Base-by-base conservation (phyloP, 2,329 filamentous ascomycete genomes). In the Capronia americana region DNA sequence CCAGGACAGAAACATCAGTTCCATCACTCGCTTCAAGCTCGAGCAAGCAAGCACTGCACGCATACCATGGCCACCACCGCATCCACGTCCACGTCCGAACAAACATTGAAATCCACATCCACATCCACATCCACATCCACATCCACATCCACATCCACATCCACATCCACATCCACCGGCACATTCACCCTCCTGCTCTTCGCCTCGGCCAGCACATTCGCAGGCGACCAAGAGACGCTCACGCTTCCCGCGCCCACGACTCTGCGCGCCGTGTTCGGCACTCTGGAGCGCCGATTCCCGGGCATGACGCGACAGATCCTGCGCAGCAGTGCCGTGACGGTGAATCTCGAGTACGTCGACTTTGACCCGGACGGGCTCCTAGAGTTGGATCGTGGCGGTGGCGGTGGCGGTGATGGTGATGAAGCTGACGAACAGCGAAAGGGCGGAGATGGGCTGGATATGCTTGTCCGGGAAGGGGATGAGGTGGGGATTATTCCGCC, bases 401-500 rank as follows among this genome's bases (percentile, higher is more conserved):
- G n/a, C n/a, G n/a, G n/a, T n/a, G 34, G 2, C 5, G 38, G 17
- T 5, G 6, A 5, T 5, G 38, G 4, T 0, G 38, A 41, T 41
- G 38, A 14, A 2, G 38, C 12, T 14, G 38, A 41, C 11, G 11
- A 8, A 17, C 12, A 17, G 17, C 38, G 14, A 1, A 6, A 38
- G 30, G 38, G 11, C 17, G 28, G 51, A 56, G 48, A 58, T 30
- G 69, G 65, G 2, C 66, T 71, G 12, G 65, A 69, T 10, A 57
- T 72, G 48, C 65, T 78, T 34, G 80, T 82, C 64, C 57, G 70
- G 50, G 61, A 68, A 4, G 79, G 79, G 14, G 76, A 80, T 58
- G 81, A 82, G 68, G 79, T 82, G 61, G 81, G 78, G 17, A 75
- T 82, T 66, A 81, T 82, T 69, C 81, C 81, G 57, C 81, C 81